These are phyloP conservation scores for Oemleria cerasiformis DNA, from an alignment of 306 rosid species.

Conservation along the genomic window DNA sequence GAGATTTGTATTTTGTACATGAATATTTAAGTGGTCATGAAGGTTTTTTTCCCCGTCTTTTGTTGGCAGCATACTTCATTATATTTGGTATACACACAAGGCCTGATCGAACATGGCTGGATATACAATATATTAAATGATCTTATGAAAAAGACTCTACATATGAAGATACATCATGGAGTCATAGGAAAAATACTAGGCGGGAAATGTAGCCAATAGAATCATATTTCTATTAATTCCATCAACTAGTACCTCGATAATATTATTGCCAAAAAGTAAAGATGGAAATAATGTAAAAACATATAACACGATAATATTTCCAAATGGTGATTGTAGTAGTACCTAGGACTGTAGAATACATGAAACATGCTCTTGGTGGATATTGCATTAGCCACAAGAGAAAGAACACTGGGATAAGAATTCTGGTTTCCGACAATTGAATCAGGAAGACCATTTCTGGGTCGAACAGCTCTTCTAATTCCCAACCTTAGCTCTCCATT, in stretches of 20 bases:
- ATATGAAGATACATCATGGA: not conserved
- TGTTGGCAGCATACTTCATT: not conserved
- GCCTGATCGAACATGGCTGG: not conserved
- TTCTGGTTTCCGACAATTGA: conserved; percentile 68
- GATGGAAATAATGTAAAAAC: not conserved
- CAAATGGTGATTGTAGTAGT: conserved; percentile 18
- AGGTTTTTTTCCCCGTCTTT: not conserved
- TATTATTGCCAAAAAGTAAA: not conserved
- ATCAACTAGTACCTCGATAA: not conserved
- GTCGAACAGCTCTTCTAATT: conserved; percentile 85
- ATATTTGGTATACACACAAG: not conserved
- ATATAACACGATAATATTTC: not conserved
- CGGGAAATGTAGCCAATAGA: not conserved
- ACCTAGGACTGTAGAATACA: conserved; percentile 98
- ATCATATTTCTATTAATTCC: not conserved
- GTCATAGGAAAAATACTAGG: not conserved
- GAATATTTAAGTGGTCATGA: too few species aligned
- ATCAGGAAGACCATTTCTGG: conserved; percentile 84
- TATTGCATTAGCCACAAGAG: conserved; percentile 78
- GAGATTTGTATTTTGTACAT: too few species aligned
- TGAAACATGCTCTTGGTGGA: conserved; percentile 78
- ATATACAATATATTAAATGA: not conserved
- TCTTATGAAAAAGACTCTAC: not conserved
- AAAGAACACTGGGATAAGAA: conserved; percentile 56
- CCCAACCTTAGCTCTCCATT: conserved; percentile 93